Conservation (phyloP, 768 basidiomycete genomes). For the Pisolithus albus region DNA sequence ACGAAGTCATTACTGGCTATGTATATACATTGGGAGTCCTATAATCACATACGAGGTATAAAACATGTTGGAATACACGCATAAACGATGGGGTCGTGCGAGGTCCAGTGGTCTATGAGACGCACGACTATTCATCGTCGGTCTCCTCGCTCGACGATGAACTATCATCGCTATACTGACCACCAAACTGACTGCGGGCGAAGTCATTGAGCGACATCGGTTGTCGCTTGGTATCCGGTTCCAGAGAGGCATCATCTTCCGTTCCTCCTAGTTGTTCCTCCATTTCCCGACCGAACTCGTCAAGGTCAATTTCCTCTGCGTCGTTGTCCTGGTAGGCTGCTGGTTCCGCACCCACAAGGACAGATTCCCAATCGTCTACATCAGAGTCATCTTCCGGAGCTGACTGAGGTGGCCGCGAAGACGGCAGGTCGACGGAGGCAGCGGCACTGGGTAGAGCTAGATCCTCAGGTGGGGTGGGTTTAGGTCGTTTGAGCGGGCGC, state of each 20-base stretch:
- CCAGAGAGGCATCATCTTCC: constrained; percentile 45
- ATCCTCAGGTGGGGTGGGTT: constrained; percentile 15
- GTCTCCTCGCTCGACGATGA: constrained; percentile 50
- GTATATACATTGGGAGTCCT: background rate
- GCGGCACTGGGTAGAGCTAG: constrained; percentile 36
- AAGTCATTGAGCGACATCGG: constrained; percentile 49
- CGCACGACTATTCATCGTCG: constrained; percentile 34
- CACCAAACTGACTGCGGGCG: constrained; percentile 37
- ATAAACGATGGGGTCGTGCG: too few relatives aligned
- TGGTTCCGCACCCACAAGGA: constrained; percentile 21
- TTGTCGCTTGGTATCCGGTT: constrained; percentile 23
- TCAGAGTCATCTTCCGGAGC: constrained; percentile 30
- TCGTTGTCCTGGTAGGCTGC: constrained; percentile 19
- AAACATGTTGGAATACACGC: background rate
- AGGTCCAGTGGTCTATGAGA: background rate
- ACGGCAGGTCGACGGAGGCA: constrained; percentile 25
- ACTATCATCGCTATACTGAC: constrained; percentile 39
- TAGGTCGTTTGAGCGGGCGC: constrained; percentile 30
- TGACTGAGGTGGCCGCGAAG: constrained; percentile 19
- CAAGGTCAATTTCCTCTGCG: constrained; percentile 29
- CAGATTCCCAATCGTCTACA: constrained; percentile 50
- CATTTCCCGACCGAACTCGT: constrained; percentile 31
- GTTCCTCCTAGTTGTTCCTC: constrained; percentile 31
- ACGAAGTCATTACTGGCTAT: background rate
- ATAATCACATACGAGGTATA: background rate